Evolutionary conservation across 169 alveolate species (phyloP).

Genomic region (Plasmodium inui): DNA sequence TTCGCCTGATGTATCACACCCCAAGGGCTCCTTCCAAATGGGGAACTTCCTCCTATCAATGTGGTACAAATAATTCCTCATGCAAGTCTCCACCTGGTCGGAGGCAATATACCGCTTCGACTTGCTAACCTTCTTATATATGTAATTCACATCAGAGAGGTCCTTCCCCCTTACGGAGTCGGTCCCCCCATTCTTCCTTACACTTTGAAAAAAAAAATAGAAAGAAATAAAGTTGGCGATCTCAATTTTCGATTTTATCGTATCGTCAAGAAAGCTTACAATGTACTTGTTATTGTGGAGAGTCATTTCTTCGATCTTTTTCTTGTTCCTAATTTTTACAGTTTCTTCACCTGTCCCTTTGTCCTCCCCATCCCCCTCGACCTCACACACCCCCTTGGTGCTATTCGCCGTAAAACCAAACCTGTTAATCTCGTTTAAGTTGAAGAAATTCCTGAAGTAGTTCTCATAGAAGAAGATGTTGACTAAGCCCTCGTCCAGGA

Average conservation of each 20-base stretch:
- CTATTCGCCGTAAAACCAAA: neutral
- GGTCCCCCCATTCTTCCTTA: neutral
- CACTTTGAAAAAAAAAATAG: constrained; percentile 35
- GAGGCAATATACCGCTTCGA: constrained; percentile 44
- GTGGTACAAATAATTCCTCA: constrained; percentile 54
- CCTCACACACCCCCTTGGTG: neutral
- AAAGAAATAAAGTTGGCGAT: constrained; percentile 68
- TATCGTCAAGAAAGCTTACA: constrained; percentile 14
- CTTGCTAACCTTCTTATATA: constrained; percentile 10
- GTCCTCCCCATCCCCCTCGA: neutral
- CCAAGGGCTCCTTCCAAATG: neutral
- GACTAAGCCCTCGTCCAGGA: neutral
- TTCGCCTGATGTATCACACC: neutral
- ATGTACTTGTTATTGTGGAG: constrained; percentile 35
- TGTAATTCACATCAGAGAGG: neutral
- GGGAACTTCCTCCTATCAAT: constrained; percentile 37
- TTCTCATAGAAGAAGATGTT: constrained; percentile 35
- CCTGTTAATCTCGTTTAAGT: constrained; percentile 10
- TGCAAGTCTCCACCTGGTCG: constrained; percentile 5
- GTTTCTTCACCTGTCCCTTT: neutral
- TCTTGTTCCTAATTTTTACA: neutral
- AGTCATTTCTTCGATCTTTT: constrained; percentile 11
- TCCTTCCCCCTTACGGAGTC: neutral
- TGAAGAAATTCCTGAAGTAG: constrained; percentile 19
- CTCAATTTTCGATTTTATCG: constrained; percentile 29